Base-by-base conservation (phyloP, 306 rosid species). In the Cicer arietinum region DNA sequence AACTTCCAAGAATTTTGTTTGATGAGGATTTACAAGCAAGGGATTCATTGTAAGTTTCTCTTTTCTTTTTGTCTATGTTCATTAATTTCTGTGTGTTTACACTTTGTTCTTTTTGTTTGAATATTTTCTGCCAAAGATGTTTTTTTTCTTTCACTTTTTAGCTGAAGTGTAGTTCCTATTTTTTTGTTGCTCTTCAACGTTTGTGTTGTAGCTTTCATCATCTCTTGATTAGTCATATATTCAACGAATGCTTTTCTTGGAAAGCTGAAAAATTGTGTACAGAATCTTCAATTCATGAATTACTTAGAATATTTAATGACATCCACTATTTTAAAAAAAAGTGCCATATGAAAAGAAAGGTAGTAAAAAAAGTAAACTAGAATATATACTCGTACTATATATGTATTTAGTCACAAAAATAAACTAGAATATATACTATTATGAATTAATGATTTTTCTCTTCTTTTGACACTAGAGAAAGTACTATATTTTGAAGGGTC, bases 11-110 rank as follows among this genome's bases (percentile, higher is more conserved):
- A 74, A 71, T 92, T 78, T 44, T 82, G 40, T 89, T 86, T 84
- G 91, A 93, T 71, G 97, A 89, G 72, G 97, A 88, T 51, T 74
- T 85, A 62, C 82, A 70, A 74, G 85, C 79, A 65, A 91, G 81
- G 74, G 97, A 93, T 81, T 83, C 97, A 44, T 79, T 71, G 97
- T 92, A 79, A 86, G 96, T 79, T 43, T 37, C 42, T 67, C 8
- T 35, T 18, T 65, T 18, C 0, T 20, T 46, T 7, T 44, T 44
- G 2, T n/a, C 5, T 17, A 64, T 41, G n/a, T 42, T 35, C 0
- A 35, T 61, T 8, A 25, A 25, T 25, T 25, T 25, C 35, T 63
- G 13, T 58, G 43, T 7, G 8, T 35, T 37, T 72, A 14, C 41
- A 10, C n/a, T 30, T 30, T 68, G 17, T 5, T 51, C 16, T 45